Conservation (phyloP, 2,329 filamentous ascomycete genomes). For the Podosphaera leucotricha region DNA sequence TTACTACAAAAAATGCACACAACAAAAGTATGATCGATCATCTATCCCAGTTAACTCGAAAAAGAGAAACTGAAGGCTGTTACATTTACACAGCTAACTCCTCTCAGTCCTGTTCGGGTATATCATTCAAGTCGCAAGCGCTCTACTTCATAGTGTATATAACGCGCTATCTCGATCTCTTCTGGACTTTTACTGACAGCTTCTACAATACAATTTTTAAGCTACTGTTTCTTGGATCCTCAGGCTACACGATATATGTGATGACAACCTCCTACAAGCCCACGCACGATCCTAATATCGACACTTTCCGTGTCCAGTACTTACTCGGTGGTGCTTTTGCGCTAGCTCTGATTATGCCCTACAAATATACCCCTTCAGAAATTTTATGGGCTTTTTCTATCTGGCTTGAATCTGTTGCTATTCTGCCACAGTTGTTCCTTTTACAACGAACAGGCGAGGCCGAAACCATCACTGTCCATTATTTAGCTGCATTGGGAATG, state of each 20-base stretch:
- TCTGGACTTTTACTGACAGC: constrained; percentile 47
- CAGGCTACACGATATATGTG: constrained; percentile 87
- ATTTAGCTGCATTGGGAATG: constrained; percentile 75
- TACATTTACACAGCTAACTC: constrained; percentile 10
- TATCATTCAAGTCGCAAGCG: constrained; percentile 96
- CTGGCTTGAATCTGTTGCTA: constrained; percentile 92
- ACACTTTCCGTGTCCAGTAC: constrained; percentile 95
- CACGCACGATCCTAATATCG: constrained; percentile 86
- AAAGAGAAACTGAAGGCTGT: background rate
- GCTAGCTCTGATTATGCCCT: constrained; percentile 62
- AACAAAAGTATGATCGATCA: constrained; percentile 47
- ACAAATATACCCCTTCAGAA: constrained; percentile 61
- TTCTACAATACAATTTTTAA: constrained; percentile 92
- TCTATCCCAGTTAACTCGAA: background rate
- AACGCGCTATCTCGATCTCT: constrained; percentile 81
- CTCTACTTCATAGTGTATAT: constrained; percentile 87
- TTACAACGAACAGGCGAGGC: constrained; percentile 91
- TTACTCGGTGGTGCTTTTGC: constrained; percentile 60
- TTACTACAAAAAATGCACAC: constrained; percentile 90
- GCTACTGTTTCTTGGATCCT: constrained; percentile 73
- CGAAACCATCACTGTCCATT: constrained; percentile 98
- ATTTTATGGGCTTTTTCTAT: constrained; percentile 96
- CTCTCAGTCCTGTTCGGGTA: constrained; percentile 70
- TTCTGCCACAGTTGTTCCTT: constrained; percentile 95
- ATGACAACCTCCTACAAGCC: constrained; percentile 97